phyloP scores from a whole-genome alignment of 148 eudicot genomes.

The Chenopodium quinoa region DNA sequence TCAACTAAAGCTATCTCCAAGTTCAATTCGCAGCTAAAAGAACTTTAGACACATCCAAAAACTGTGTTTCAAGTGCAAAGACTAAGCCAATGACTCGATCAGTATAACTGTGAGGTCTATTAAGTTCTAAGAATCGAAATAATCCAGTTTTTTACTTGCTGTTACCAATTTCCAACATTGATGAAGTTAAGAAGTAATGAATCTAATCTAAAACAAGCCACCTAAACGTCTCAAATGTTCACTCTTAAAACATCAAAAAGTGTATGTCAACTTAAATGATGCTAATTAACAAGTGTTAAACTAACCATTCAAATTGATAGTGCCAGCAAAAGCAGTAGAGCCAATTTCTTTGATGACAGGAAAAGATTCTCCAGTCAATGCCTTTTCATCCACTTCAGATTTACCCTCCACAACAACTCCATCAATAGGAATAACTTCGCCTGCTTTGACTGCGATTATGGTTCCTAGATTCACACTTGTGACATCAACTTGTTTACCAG shows the following conservation, averaged over 20 bases:
- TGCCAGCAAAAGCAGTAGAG: conserved; percentile 49
- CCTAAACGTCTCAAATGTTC: not conserved
- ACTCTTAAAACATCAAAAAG: not conserved
- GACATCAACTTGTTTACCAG: conserved; percentile 36
- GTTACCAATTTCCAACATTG: not conserved
- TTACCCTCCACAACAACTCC: conserved; percentile 38
- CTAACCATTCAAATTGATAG: conserved; percentile 40
- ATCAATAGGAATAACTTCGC: conserved; percentile 40
- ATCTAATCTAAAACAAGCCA: not conserved
- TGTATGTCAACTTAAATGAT: not conserved
- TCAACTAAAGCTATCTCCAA: too few species aligned
- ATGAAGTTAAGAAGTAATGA: not conserved
- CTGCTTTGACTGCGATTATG: conserved; percentile 37
- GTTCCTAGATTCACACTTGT: conserved; percentile 28
- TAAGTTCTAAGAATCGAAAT: too few species aligned
- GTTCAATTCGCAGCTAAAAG: too few species aligned
- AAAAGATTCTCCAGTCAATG: conserved; percentile 50
- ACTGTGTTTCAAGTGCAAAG: too few species aligned
- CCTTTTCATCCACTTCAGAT: conserved; percentile 48
- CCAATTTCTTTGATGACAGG: conserved; percentile 42
- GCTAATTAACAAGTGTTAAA: not conserved
- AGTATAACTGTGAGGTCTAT: too few species aligned
- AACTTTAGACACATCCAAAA: too few species aligned
- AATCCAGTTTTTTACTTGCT: too few species aligned
- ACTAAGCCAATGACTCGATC: too few species aligned